Evolutionary conservation across 257 asterid genomes (phyloP), one percentile per base, ranked within the genome.

Genomic region (Solanum phureja): DNA sequence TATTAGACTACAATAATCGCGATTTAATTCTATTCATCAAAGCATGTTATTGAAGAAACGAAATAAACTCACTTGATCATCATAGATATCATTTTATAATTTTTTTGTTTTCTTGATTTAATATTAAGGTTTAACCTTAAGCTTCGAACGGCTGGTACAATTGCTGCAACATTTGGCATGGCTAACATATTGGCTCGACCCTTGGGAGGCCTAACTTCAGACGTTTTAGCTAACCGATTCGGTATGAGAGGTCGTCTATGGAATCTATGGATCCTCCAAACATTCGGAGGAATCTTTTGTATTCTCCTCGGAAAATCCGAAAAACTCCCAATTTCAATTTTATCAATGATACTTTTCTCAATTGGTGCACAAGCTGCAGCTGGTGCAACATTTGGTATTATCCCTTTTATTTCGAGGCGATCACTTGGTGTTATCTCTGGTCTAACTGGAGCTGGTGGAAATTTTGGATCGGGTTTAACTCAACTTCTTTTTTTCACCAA

Each of bases 241-340:
- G 97, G 97, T 44, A 94, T 93, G 95, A 37, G 94, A 58, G 97
- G 97, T 27, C 86, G 97, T 21, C 91, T 94, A 1, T 93, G 97
- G 95, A 92, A 89, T 88, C 90, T 94, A 52, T 94, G 93, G 93
- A 90, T 89, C 44, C 92, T 93, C 83, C 97, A 94, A 87, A 94
- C 94, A 13, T 73, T 91, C 0, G 94, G 95, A 38, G 94, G 95
- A 33, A 83, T 92, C 6, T 93, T 94, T 90, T 93, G 97, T 79
- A 91, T 94, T 19, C 87, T 88, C 60, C 88, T 93, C 0, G 97
- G 95, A 5, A 86, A 76, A 24, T 90, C 94, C 88, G 88, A 85
- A 87, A 86, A 92, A 6, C 95, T 94, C 12, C 85, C 92, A 0
- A 71, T 88, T 12, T 86, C 96, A 42, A 56, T 92, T 23, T 16